phyloP scores from a whole-genome alignment of 2,329 filamentous ascomycete genomes.

The Fusarium irregulare region DNA sequence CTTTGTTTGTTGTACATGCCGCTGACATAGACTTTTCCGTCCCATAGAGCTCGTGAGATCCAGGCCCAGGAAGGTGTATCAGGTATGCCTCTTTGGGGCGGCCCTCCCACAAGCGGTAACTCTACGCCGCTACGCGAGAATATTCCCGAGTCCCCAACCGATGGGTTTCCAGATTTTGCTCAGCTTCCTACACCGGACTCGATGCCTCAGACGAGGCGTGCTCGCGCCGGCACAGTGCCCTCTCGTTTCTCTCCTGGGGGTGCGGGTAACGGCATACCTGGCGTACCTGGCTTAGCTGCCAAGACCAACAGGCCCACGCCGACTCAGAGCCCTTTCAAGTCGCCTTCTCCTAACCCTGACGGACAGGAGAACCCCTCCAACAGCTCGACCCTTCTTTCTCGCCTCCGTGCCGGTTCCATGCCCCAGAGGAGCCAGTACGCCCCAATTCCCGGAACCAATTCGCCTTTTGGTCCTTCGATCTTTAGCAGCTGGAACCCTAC shows the following conservation, averaged over 20 bases:
- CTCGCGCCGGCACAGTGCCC: slow-evolving; percentile 94
- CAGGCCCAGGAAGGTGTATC: slow-evolving; percentile 92
- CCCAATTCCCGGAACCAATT: slow-evolving; percentile 65
- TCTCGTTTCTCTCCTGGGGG: slow-evolving; percentile 88
- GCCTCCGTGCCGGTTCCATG: slow-evolving; percentile 92
- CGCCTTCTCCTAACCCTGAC: slow-evolving; percentile 67
- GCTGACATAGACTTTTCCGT: slow-evolving; percentile 29
- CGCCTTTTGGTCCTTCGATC: slow-evolving; percentile 87
- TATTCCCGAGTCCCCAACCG: slow-evolving; percentile 95
- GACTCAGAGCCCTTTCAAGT: slow-evolving; percentile 85
- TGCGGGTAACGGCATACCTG: slow-evolving; percentile 68
- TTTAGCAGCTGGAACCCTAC: slow-evolving; percentile 87
- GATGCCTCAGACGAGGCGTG: slow-evolving; percentile 77
- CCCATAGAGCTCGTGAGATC: slow-evolving; percentile 89
- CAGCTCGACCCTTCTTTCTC: slow-evolving; percentile 81
- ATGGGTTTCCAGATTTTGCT: slow-evolving; percentile 93
- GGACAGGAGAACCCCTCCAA: slow-evolving; percentile 60
- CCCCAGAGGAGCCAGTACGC: slow-evolving; percentile 82
- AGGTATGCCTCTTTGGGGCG: slow-evolving; percentile 84
- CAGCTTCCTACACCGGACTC: slow-evolving; percentile 74
- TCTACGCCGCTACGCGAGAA: slow-evolving; percentile 96
- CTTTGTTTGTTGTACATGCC: background rate
- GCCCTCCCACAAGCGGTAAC: slow-evolving; percentile 94
- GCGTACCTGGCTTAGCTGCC: slow-evolving; percentile 68
- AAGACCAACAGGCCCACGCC: slow-evolving; percentile 88